Evolutionary conservation across 352 stramenopile genomes (phyloP), one percentile per base, ranked within the genome.

Genomic region (Phytopythium ostracodes): DNA sequence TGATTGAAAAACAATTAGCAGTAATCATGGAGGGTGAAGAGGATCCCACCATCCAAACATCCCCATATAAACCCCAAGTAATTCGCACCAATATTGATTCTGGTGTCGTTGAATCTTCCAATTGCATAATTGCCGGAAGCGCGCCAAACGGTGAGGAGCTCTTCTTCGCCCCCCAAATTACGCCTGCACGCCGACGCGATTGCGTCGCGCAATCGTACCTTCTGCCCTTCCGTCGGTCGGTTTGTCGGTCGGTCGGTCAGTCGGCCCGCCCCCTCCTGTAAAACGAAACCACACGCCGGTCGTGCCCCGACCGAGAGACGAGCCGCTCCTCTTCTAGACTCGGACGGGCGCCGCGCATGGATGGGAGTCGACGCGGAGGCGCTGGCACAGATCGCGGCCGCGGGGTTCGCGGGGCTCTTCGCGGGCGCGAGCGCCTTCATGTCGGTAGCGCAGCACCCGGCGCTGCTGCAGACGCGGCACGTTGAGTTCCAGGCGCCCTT

Each of bases 341-440:
- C 56, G 24, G 29, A 25, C 56, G 56, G 29, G 29, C 36, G 47
- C 25, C n/a, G 57, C 40, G 53, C 62, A 46, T 64, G 46, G 51
- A 79, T 79, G 67, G 60, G 65, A 59, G 59, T 80, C 56, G 71
- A 80, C 71, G 68, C 78, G n/a, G 81, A 88, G 71, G 81, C 75
- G 57, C 58, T 87, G 40, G 79, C 77, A 46, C 79, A 91, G 55
- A 65, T 91, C 59, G 70, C 70, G 11, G 81, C 81, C 47, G 81
- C 81, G 24, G 76, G 75, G 0, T 62, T 89, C 38, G 81, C 81
- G 8, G 81, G 81, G n/a, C 63, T 89, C 38, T 92, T 91, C 65
- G 78, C 79, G 5, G 84, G 84, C 22, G 84, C 81, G 15, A 74
- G 81, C 38, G 75, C 71, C 38, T 92, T 81, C 68, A 91, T 92